Base-by-base conservation (phyloP, 306 rosid genomes). In the Quercus berberidifolia region DNA sequence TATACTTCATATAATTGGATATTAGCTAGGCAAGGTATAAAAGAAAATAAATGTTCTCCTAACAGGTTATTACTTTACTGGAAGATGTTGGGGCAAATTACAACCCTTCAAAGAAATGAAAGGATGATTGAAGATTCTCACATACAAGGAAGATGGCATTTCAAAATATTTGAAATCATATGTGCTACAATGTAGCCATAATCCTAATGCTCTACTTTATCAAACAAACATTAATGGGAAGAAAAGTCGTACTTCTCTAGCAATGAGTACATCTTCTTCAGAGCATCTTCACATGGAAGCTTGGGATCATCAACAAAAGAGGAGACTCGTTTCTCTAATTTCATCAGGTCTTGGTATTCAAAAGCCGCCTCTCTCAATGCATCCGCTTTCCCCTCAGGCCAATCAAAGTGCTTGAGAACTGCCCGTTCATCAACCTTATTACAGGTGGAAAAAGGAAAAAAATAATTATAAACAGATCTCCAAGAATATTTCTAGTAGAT, bases 321-420 rank as follows among this genome's bases (percentile, higher is more conserved):
- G 82, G 98, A 81, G 80, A 89, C 94, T 73, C 33, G 83, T 71
- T 96, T 92, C 92, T 93, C 99, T 92, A 93, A 78, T 83, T 91
- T 96, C 86, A 91, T 82, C 70, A 96, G 82, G 86, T 93, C 99
- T 75, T 96, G 99, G 85, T 90, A 93, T 77, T 96, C 99, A 74
- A 96, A 96, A 76, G 99, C 89, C 25, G 99, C 98, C 82, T 96
- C 99, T 90, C 99, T 91, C 73, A 96, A 78, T 63, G 99, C 99
- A 84, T 96, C 99, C 31, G 97, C 97, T 86, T 96, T 96, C 80
- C 99, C 99, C 85, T 96, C 99, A 35, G 99, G 99, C 99, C 99
- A 96, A 83, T 96, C 99, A 41, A 96, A 96, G 90, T 96, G 99
- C 89, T 96, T 96, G 74, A 96, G 94, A 54, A 96, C 99, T 9